These are phyloP conservation scores for Paramecium primaurelia DNA, from an alignment of 73 alveolate genomes.

Conservation along the genomic window DNA sequence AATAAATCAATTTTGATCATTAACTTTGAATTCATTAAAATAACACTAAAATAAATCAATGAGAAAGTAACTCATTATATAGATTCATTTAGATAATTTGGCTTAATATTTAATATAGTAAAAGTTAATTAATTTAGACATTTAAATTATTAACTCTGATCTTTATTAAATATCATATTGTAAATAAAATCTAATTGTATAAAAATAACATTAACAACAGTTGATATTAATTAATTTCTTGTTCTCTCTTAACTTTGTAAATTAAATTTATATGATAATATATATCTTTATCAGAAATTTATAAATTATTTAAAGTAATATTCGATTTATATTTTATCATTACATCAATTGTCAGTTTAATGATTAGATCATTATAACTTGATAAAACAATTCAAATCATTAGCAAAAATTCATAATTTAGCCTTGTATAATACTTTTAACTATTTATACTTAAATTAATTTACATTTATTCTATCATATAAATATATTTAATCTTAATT, in stretches of 20 bases:
- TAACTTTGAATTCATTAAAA: background rate
- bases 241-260: background rate
- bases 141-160: background rate
- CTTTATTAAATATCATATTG: background rate
- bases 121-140: background rate
- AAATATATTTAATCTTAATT: too few species aligned
- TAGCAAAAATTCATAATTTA: background rate
- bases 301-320: background rate
- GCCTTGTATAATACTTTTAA: too few species aligned
- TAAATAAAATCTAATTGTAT: background rate
- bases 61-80: too few species aligned
- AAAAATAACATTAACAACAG: background rate
- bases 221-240: background rate
- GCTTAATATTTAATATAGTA: background rate
- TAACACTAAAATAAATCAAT: background rate
- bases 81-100: background rate
- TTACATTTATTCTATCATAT: too few species aligned
- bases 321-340: background rate
- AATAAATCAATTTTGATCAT: background rate
- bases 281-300: background rate
- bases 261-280: background rate
- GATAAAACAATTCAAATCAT: background rate
- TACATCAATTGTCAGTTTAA: background rate
- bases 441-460: too few species aligned
- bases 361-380: background rate